Evolutionary conservation across 202 grass and related monocot genomes (phyloP), one percentile per base, ranked within the genome.

Genomic region (Schoenoplectus tabernaemontani): DNA sequence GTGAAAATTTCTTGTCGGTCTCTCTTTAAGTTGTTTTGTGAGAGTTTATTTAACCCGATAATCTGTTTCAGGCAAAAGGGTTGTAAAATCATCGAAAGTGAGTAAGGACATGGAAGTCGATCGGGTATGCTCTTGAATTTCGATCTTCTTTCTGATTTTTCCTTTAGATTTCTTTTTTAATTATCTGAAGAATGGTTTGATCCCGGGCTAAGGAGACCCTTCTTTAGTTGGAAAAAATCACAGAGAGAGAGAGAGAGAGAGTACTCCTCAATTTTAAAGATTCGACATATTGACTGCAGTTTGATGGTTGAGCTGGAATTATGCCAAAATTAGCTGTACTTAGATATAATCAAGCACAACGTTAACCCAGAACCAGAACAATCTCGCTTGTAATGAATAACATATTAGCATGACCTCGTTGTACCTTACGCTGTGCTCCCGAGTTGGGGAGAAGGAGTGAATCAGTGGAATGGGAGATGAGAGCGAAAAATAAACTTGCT

Each of bases 71-170:
- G 93, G 93, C 53, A 97, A 91, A 81, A 93, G 87, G 54, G 81
- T 39, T 13, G 63, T 89, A 22, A 93, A 97, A 80, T 71, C 93
- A 38, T 57, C 76, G 69, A 97, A 93, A 68, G 58, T 78, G 74
- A 88, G 62, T 23, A 89, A 88, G 63, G 90, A 97, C 59, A 86
- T 91, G 88, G 90, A 91, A 50, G 88, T 83, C 7, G 90, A 97
- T 17, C 77, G 68, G 87, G 93, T 93, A 89, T 83, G 44, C 10
- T 78, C 47, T 63, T 50, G 13, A 12, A 57, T 6, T 26, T 46
- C 17, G 16, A 54, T 81, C 36, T 33, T 9, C 30, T 80, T 81
- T 57, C 12, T 37, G 1, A 9, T 58, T 3, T 13, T 36, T 0
- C 16, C 30, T 42, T 10, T 22, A 42, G 8, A 9, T 16, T 38